Base-by-base conservation (phyloP, 768 basidiomycete genomes). In the Amanita molliuscula region DNA sequence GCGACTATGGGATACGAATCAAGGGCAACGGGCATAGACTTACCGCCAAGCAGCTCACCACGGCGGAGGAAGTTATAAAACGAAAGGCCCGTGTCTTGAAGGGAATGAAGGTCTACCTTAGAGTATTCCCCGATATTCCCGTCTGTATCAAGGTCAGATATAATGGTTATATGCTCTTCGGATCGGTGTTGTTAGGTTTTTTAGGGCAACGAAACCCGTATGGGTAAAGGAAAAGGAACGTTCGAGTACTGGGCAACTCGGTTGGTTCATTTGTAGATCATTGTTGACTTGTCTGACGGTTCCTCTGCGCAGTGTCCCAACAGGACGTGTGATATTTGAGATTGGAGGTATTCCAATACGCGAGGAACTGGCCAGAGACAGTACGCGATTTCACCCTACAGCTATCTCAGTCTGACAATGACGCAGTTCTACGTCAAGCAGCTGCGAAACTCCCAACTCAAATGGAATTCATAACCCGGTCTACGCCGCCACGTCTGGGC, bases 151-250 rank as follows among this genome's bases (percentile, higher is more conserved):
- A 99, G 79, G 91, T 89, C 52, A 38, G 73, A 59, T 6, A 25
- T 41, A 13, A 11, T 1, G 36, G 43, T 43, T 13, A 29, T 11
- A 47, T 45, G 15, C n/a, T 5, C n/a, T 20, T 41, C n/a, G n/a
- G n/a, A 11, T 13, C 13, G 13, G 52, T 20, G 42, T 9, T 54
- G 28, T 18, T 20, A 35, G 29, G 29, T 6, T 11, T 11, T 26
- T 20, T 51, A 92, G 89, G 95, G 96, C 48, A 98, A 96, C 58
- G 94, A 98, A 67, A 94, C 92, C 4, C 87, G 96, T 75, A 97
- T 98, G 96, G 96, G 96, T 45, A 98, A 98, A 68, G 96, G 96
- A 52, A 99, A 99, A 66, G 96, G 96, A 41, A 80, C 87, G 0
- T 98, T 98, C 59, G 96, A 98, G 62, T 97, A 76, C 63, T 99